phyloP scores from a whole-genome alignment of 2,329 filamentous ascomycete species.

The Ceratocystis eucalypticola region DNA sequence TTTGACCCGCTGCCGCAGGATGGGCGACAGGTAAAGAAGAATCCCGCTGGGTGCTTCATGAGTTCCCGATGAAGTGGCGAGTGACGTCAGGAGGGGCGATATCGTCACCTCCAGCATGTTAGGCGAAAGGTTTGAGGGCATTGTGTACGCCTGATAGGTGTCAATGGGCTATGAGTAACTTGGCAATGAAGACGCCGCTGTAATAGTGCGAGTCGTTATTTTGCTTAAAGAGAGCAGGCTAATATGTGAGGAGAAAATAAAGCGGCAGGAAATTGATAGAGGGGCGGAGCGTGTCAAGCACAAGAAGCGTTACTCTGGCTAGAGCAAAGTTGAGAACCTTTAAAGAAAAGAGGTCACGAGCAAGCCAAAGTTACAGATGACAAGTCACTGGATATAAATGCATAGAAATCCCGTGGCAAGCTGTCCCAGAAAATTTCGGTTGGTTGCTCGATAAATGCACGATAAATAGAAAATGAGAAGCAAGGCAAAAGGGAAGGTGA shows the following conservation, averaged over 20 bases:
- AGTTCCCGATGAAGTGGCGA: slow-evolving; percentile 46
- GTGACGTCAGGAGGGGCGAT: slow-evolving; percentile 43
- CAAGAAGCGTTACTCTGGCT: background rate
- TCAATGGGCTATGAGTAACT: no score
- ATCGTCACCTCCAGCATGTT: slow-evolving; percentile 37
- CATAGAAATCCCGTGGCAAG: background rate
- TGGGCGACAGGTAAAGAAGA: slow-evolving; percentile 49
- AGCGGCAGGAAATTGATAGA: background rate
- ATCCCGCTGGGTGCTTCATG: slow-evolving; percentile 42
- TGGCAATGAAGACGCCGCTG: no score
- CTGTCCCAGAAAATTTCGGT: background rate
- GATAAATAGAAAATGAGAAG: background rate
- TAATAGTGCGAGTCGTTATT: background rate
- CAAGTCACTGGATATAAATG: background rate
- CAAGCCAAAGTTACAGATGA: background rate
- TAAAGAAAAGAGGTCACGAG: background rate
- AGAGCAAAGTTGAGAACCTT: background rate
- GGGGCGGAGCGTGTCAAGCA: background rate
- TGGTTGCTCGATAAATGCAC: background rate
- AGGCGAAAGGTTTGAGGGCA: slow-evolving; percentile 21
- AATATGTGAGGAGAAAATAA: background rate
- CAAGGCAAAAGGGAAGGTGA: background rate
- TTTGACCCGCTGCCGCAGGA: slow-evolving; percentile 51
- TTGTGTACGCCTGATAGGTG: background rate
- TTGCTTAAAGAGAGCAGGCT: background rate